Base-by-base conservation (phyloP, 176 grass and related monocot species). In the Juncus inflexus region DNA sequence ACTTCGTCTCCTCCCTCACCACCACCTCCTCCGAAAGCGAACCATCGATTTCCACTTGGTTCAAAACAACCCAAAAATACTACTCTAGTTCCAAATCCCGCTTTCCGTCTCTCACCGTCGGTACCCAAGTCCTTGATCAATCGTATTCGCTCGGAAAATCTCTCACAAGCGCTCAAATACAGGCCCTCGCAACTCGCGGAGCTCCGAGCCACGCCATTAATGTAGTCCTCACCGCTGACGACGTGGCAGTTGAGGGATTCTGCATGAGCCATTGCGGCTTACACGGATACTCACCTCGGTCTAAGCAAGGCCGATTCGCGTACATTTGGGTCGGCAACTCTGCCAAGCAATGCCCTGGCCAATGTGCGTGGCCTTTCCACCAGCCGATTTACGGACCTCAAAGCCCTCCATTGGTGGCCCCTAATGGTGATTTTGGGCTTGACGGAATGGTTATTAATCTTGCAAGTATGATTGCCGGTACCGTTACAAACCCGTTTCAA, bases 301-400 rank as follows among this genome's bases (percentile, higher is more conserved):
- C 80, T 7, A 66, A 74, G 3, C 5, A 55, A 2, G 85, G 83
- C 1, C 83, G 90, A 57, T 95, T 90, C 79, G 90, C 90, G 0
- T 97, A 80, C 71, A 75, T 92, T 37, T 97, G 94, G 94, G 88
- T 97, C 0, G 94, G 88, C 9, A 97, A 97, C 83, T 84, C 94
- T 28, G 85, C 82, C 35, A 40, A 54, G 10, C 94, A 92, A 75
- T 97, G 94, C 82, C 55, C 94, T 2, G 94, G 85, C 0, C 87
- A 91, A 76, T 97, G 94, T 67, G 85, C 94, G 59, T 97, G 88
- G 94, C 94, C 94, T 12, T 97, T 82, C 74, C 94, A 97, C 94
- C 88, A 91, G 85, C 94, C 94, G 6, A 39, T 62, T 36, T 97
- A 97, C 71, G 94, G 94, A 1, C 85, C 94, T 0, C 94, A 97